Evolutionary conservation across 768 basidiomycete genomes (phyloP).

Genomic region (Gelatoporia subvermispora): DNA sequence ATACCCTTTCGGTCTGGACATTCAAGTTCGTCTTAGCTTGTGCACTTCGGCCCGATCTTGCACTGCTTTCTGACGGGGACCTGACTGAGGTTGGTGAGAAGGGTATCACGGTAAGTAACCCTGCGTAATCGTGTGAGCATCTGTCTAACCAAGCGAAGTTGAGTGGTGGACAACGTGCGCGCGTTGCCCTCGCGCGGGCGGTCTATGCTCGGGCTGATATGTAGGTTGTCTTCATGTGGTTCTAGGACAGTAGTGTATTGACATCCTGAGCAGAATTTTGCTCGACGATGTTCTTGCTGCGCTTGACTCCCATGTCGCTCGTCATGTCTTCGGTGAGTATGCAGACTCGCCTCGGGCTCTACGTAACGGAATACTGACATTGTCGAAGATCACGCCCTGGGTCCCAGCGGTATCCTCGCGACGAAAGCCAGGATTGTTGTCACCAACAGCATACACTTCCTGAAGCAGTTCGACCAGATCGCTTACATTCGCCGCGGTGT

Average conservation of each 20-base stretch:
- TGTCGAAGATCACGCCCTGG: constrained; percentile 71
- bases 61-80: constrained; percentile 76
- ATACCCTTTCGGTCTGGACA: background rate
- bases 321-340: constrained; percentile 70
- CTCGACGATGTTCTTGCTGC: constrained; percentile 89
- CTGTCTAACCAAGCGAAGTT: constrained; percentile 34
- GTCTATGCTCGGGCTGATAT: constrained; percentile 91
- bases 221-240: constrained; percentile 34
- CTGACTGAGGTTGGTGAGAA: constrained; percentile 84
- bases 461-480: constrained; percentile 72
- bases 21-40: constrained; percentile 49
- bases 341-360: background rate
- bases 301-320: constrained; percentile 82
- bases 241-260: background rate
- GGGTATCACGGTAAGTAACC: constrained; percentile 68
- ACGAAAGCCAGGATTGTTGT: constrained; percentile 82
- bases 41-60: constrained; percentile 78
- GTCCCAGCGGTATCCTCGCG: constrained; percentile 76
- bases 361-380: constrained; percentile 2
- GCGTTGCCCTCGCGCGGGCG: constrained; percentile 79
- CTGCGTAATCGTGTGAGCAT: background rate
- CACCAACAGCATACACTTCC: constrained; percentile 84
- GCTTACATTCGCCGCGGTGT: constrained; percentile 77
- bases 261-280: constrained; percentile 45
- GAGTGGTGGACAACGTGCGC: constrained; percentile 81